Percentiles rank a stretch among this genome's conserved stretches.
These are phyloP conservation scores for Pisolithus marmoratus DNA, from an alignment of 768 basidiomycete genomes.

Conservation along the genomic window DNA sequence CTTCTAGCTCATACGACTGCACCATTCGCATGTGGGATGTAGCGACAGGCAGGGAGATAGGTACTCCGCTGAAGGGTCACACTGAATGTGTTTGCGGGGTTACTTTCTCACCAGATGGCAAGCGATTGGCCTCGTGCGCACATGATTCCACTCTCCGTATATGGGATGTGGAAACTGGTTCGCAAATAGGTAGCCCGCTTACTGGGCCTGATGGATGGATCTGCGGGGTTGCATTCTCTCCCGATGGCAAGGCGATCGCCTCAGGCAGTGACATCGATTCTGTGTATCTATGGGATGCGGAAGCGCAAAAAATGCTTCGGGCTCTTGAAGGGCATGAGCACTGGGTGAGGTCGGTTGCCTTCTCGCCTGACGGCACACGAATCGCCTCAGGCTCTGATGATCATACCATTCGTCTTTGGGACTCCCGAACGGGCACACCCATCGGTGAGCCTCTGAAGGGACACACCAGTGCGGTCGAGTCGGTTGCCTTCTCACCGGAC, in stretches of 20 bases:
- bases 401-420: conserved; percentile 4
- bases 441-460: neutral
- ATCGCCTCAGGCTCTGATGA: conserved; percentile 7
- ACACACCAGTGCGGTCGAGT: neutral
- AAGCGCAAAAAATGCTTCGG: neutral
- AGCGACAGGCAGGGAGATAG: neutral
- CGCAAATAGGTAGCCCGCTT: conserved; percentile 1
- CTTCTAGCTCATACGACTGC: conserved; percentile 12
- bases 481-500: neutral
- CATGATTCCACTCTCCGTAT: neutral
- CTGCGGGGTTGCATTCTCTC: conserved; percentile 4
- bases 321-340: conserved; percentile 2
- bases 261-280: conserved; percentile 1
- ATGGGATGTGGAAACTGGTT: conserved; percentile 6
- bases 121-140: neutral
- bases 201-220: neutral
- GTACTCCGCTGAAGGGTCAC: neutral
- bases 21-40: conserved; percentile 14
- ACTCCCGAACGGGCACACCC: neutral
- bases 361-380: conserved; percentile 5
- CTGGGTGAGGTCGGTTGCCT: conserved; percentile 1
- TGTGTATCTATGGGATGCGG: conserved; percentile 1
- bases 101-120: conserved; percentile 3
- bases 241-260: conserved; percentile 4
- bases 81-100: neutral